These are phyloP conservation scores for Hippophae gyantsensis DNA, from an alignment of 306 rosid species.

Conservation along the genomic window DNA sequence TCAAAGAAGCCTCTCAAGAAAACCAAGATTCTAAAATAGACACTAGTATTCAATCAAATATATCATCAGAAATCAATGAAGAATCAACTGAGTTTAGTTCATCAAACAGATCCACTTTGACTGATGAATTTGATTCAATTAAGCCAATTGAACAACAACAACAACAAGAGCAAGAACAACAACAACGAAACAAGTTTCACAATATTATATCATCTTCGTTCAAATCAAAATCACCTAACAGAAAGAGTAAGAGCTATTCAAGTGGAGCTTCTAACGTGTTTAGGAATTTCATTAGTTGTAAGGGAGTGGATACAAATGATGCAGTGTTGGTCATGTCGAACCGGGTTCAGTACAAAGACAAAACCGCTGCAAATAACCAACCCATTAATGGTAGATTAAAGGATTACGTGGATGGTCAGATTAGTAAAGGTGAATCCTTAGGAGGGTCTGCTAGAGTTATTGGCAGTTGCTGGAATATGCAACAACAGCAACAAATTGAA, in stretches of 20 bases:
- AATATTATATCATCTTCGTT: not conserved
- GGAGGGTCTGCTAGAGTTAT: constrained; percentile 44
- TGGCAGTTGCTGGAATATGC: constrained; percentile 11
- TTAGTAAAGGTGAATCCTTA: constrained; percentile 29
- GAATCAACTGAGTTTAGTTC: constrained; percentile 43
- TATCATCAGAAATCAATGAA: constrained; percentile 35
- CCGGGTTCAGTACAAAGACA: too few species aligned
- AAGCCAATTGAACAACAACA: too few species aligned
- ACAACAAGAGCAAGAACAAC: too few species aligned
- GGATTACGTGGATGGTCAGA: not conserved
- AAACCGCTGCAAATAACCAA: too few species aligned
- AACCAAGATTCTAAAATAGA: constrained; percentile 8
- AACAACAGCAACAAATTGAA: constrained; percentile 8
- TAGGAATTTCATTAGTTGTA: constrained; percentile 51
- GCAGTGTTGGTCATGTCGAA: constrained; percentile 20
- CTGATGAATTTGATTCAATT: not conserved
- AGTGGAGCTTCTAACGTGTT: constrained; percentile 39
- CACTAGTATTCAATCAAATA: too few species aligned
- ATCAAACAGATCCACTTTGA: constrained; percentile 35
- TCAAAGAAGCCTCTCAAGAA: not conserved
- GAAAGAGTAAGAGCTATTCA: constrained; percentile 32
- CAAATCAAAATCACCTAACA: constrained; percentile 14
- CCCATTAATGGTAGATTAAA: too few species aligned
- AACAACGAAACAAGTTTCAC: not conserved
- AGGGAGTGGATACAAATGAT: constrained; percentile 44